Evolutionary conservation across 2,329 filamentous ascomycete genomes (phyloP).

Genomic region (Bimuria novae-zelandiae): DNA sequence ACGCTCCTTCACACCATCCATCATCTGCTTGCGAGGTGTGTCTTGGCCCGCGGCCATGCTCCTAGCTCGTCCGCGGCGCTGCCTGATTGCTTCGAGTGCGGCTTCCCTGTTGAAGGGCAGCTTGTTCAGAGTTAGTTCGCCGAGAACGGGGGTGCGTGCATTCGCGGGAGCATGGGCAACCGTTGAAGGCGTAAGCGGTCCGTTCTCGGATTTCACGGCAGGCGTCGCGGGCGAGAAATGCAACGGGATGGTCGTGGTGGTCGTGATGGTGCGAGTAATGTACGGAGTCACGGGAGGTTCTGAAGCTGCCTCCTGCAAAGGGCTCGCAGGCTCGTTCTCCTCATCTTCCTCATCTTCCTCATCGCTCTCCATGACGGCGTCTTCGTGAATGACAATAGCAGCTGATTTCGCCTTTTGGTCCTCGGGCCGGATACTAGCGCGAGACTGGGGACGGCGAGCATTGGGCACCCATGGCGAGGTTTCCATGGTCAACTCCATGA

Average conservation of each 20-base stretch:
- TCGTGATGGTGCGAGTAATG: conserved; percentile 51
- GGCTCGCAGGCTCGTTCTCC: conserved; percentile 29
- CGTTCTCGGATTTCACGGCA: conserved; percentile 31
- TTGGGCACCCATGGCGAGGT: conserved; percentile 32
- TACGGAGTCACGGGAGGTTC: conserved; percentile 40
- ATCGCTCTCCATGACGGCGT: conserved; percentile 37
- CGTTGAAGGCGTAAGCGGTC: conserved; percentile 41
- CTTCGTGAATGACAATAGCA: conserved; percentile 38
- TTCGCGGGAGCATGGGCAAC: conserved; percentile 40
- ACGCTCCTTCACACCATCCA: conserved; percentile 54
- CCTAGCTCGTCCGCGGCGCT: conserved; percentile 71
- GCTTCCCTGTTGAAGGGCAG: conserved; percentile 64
- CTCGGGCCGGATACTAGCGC: conserved; percentile 13
- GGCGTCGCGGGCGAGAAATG: conserved; percentile 50
- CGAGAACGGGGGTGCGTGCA: conserved; percentile 35
- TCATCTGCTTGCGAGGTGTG: conserved; percentile 65
- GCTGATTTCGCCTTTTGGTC: conserved; percentile 16
- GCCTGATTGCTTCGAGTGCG: conserved; percentile 74
- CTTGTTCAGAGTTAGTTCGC: conserved; percentile 40
- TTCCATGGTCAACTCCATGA: conserved; percentile 22
- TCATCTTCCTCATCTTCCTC: conserved; percentile 38
- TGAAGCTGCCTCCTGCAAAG: conserved; percentile 20
- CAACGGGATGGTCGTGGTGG: conserved; percentile 55
- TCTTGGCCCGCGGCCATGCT: conserved; percentile 68
- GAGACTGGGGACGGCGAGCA: conserved; percentile 16